Evolutionary conservation across 1,139 yeast genomes (phyloP), one percentile per base, ranked within the genome.

Genomic region (Geotrichum australiense): DNA sequence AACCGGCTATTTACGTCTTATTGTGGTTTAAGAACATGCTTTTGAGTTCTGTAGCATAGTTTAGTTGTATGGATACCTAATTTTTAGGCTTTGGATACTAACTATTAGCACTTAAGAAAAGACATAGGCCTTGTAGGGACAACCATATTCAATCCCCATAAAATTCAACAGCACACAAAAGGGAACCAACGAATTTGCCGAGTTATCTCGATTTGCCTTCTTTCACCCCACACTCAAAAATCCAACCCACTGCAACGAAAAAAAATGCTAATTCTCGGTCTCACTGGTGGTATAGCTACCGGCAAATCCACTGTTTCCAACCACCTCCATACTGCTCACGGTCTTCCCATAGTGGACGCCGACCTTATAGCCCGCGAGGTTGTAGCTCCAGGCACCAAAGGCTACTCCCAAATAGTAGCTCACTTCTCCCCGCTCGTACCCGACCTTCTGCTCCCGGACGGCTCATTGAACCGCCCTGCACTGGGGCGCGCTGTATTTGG

Each of bases 211-310:
- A n/a, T 23, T 8, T 31, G 8, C 14, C 6, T 30, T 24, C 12
- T 26, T 6, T 21, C 22, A 11, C 19, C n/a, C 33, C n/a, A 16
- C 16, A 36, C 28, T 20, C 25, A 7, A 21, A 24, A 23, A 29
- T 15, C 10, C 5, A 15, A 28, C 39, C 5, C 39, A 27, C 24
- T 18, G 4, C 11, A 7, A 23, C 25, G 11, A 23, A 23, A 10
- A 18, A 15, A 12, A 18, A 91, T 91, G 98, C 73, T 91, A 41
- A 73, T 91, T 26, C 74, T 93, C 7, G 99, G 99, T 0, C 71
- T 91, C 20, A 91, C 98, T 0, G 99, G 99, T 1, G 96, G 96
- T 1, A 91, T 91, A 41, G 95, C 96, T 7, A 74, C 93, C 4
- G 99, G 99, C 1, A 93, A 93, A 58, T 82, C 95, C 11, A 89